These are phyloP conservation scores for Nitzschia sp. DNA, from an alignment of 108 stramenopile species.

Conservation along the genomic window DNA sequence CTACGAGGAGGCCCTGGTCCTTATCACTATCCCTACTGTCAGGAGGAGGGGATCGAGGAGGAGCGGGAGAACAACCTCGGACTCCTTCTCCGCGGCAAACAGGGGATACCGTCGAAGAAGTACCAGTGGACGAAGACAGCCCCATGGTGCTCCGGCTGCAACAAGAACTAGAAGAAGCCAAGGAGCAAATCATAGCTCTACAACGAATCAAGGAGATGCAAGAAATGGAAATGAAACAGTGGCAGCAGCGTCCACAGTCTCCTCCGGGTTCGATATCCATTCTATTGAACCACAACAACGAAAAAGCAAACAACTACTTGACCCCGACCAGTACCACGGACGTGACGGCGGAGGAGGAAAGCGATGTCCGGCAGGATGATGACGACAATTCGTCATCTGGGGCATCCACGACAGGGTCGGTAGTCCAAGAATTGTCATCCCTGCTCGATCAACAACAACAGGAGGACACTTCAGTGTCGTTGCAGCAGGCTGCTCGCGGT, in stretches of 20 bases:
- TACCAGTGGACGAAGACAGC: no score
- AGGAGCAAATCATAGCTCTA: constrained; percentile 2
- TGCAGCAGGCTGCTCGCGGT: neutral
- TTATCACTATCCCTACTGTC: no score
- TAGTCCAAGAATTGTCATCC: neutral
- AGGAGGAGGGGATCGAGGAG: no score
- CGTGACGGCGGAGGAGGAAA: neutral
- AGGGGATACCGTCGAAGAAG: no score
- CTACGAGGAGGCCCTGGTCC: no score
- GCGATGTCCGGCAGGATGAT: neutral
- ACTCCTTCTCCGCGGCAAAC: no score
- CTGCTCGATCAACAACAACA: no score
- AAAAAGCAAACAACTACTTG: neutral
- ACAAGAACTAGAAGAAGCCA: constrained; percentile 10
- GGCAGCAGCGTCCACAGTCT: neutral
- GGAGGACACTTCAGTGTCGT: neutral
- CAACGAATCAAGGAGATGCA: constrained; percentile 4
- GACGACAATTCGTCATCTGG: neutral
- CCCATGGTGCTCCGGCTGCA: constrained; percentile 4
- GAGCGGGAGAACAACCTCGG: no score
- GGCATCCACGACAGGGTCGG: neutral
- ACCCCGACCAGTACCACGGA: neutral
- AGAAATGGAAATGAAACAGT: neutral
- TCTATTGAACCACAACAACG: no score
- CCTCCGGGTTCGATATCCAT: no score